Conservation (phyloP, 495 filamentous ascomycete species). For the Talaromyces wortmannii region DNA sequence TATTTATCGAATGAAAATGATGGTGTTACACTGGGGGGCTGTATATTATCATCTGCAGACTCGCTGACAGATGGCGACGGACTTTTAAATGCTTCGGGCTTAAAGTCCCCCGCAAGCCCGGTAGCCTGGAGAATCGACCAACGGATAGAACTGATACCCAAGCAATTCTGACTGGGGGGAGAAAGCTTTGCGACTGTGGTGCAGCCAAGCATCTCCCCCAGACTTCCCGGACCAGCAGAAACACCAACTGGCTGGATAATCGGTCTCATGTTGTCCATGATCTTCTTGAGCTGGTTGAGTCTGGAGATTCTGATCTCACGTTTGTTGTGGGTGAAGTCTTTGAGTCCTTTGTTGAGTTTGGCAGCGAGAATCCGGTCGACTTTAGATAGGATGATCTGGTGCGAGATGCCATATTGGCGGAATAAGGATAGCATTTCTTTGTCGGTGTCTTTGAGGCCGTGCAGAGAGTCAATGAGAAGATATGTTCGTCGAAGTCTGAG, state of each 20-base stretch:
- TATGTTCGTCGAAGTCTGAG: slow-evolving; percentile 66
- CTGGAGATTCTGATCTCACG: slow-evolving; percentile 19
- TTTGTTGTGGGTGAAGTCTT: slow-evolving; percentile 15
- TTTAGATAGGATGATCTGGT: slow-evolving; percentile 80
- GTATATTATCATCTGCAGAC: neutral
- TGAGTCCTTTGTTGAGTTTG: slow-evolving; percentile 23
- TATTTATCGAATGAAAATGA: too few relatives aligned
- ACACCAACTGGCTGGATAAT: slow-evolving; percentile 20
- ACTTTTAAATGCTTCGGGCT: slow-evolving; percentile 4
- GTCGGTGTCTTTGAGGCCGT: slow-evolving; percentile 76
- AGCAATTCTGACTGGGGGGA: slow-evolving; percentile 20
- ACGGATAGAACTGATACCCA: slow-evolving; percentile 40
- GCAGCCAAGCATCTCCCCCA: slow-evolving; percentile 46
- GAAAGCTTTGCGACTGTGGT: slow-evolving; percentile 23
- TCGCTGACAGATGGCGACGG: neutral
- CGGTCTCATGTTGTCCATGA: slow-evolving; percentile 17
- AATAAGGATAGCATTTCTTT: slow-evolving; percentile 57
- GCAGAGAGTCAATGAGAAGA: slow-evolving; percentile 71
- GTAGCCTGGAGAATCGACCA: slow-evolving; percentile 47
- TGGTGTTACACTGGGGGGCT: too few relatives aligned
- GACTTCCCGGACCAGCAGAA: slow-evolving; percentile 29
- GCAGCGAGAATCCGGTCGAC: slow-evolving; percentile 49
- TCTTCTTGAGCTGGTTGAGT: slow-evolving; percentile 20
- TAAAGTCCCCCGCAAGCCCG: slow-evolving; percentile 34
- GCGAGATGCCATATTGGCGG: slow-evolving; percentile 53